Conservation (phyloP, 2,329 filamentous ascomycete species). For the Didymella keratinophila region DNA sequence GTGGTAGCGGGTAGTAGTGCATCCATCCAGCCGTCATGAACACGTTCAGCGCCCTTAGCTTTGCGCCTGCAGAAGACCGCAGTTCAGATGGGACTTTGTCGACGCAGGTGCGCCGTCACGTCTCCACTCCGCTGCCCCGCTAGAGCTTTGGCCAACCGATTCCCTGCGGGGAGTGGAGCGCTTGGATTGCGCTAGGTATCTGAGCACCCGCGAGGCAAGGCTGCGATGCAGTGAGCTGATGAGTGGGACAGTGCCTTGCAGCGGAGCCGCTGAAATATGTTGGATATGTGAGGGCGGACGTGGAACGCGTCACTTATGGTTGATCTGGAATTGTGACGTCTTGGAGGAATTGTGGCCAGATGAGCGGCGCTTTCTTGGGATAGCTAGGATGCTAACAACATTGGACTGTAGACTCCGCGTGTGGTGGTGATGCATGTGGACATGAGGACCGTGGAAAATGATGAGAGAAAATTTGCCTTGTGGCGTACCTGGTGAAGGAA, state of each 20-base stretch:
- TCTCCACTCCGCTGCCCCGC: not conserved
- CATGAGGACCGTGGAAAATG: too few relatives aligned
- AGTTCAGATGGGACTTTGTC: not conserved
- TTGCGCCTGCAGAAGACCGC: slow-evolving; percentile 1
- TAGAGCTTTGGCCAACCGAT: slow-evolving; percentile 12
- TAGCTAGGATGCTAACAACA: too few relatives aligned
- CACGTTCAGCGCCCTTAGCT: not conserved
- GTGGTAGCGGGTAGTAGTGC: not conserved
- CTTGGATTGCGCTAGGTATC: not conserved
- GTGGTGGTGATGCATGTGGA: too few relatives aligned
- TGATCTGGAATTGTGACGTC: not conserved
- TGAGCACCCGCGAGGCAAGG: slow-evolving; percentile 9
- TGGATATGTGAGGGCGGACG: slow-evolving; percentile 4
- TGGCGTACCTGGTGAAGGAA: too few relatives aligned
- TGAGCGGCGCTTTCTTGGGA: not conserved
- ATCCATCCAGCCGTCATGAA: not conserved
- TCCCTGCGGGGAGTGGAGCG: slow-evolving; percentile 8
- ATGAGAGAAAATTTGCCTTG: too few relatives aligned
- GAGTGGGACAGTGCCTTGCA: slow-evolving; percentile 8
- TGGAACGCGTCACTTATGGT: not conserved
- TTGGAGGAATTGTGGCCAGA: not conserved
- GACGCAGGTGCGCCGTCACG: slow-evolving; percentile 7
- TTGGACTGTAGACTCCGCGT: too few relatives aligned
- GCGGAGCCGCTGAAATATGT: not conserved
- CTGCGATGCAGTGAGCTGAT: not conserved